Evolutionary conservation across 306 rosid species (phyloP), one percentile per base, ranked within the genome.

Genomic region (Castanopsis chinensis): DNA sequence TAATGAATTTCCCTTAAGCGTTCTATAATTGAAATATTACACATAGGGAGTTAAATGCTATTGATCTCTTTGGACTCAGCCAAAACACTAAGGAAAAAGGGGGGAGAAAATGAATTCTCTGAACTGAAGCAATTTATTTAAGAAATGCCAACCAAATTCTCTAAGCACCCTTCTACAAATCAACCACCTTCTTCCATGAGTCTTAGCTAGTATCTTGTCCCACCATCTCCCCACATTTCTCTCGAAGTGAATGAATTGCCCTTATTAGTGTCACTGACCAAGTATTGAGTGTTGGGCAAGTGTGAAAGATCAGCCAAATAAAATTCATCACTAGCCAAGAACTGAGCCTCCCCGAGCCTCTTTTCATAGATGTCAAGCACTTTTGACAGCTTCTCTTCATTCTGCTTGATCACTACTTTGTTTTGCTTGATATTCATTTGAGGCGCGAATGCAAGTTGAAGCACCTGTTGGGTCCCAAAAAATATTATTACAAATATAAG

Each of bases 261-360:
- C 28, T 61, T 76, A 4, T 85, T 83, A 1, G 91, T 53, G 9
- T 69, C 75, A 58, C 76, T 53, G 20, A 86, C 53, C 84, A 92
- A 57, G 77, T 89, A 94, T 2, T 94, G 92, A 0, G 86, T 45
- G 79, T 94, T 94, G 15, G 98, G 98, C 87, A 94, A 87, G 82
- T 94, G 98, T 0, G 96, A 94, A 68, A 92, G 98, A 32, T 94
- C 98, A 0, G 97, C 96, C 35, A 94, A 86, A 13, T 96, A 86
- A 83, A 94, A 94, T 4, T 92, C 84, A n/a, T 94, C 91, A 0
- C 98, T 96, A 0, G 92, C 94, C 87, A 94, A 77, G 91, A 85
- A 92, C n/a, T 75, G 90, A 13, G 78, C 84, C 64, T 89, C 93
- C 7, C 55, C 89, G 1, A 92, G 91, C 84, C 91, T 87, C 78